Base-by-base conservation (phyloP, 495 filamentous ascomycete genomes). In the Penicillium diatomitis region DNA sequence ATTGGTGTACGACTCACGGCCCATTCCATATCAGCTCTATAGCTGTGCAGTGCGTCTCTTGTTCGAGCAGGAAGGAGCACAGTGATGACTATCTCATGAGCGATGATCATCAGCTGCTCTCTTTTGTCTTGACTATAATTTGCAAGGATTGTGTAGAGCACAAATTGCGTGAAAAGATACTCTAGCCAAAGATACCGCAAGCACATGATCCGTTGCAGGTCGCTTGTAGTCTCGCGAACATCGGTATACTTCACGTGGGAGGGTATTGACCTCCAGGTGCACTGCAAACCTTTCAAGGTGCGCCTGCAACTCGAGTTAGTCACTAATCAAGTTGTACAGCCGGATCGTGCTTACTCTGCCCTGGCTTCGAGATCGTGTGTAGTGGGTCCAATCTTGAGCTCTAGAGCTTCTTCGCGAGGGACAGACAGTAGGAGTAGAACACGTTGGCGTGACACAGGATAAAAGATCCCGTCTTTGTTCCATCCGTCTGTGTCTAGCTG, bases 51-150 rank as follows among this genome's bases (percentile, higher is more conserved):
- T 38, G 45, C 34, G 9, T 50, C 35, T 30, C 48, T 45, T 31
- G 27, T 41, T 30, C 48, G 40, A 4, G 48, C 36, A 33, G 48
- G 48, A 7, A 45, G 38, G 4, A 50, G 48, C 28, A 39, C 48
- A n/a, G 44, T 34, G 27, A 38, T 50, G 41, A 50, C 40, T 32
- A 50, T 38, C 48, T 50, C 48, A 35, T 50, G 48, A 27, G 48
- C 48, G n/a, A 36, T 44, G 31, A 8, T 50, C 8, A 50, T 50
- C 32, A 45, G 27, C 9, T 8, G 38, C 34, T 44, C 41, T n/a
- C 48, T 33, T 27, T 30, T 44, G 12, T 6, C 7, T 27, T 38
- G 27, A 29, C 29, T 33, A 4, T 10, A 50, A 45, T 20, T 31
- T 2, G 48, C 48, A 35, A 50, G 48, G 3, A 50, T 28, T 20